phyloP scores from a whole-genome alignment of 805 yeast genomes.

The Wickerhamomyces tratensis region DNA sequence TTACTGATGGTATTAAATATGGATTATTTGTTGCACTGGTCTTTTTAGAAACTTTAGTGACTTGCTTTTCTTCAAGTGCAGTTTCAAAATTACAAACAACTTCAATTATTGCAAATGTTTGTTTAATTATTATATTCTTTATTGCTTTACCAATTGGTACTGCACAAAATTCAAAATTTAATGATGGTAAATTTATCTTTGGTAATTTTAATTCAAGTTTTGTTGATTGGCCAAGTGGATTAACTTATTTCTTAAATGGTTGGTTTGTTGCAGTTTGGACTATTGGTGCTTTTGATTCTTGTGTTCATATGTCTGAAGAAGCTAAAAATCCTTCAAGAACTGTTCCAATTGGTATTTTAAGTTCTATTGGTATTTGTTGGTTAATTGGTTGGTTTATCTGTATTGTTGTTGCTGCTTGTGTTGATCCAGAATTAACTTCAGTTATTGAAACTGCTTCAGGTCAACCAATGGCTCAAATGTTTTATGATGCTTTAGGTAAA shows the following conservation, averaged over 20 bases:
- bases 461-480: slow-evolving; percentile 56
- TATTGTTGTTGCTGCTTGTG: slow-evolving; percentile 44
- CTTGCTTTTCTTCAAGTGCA: slow-evolving; percentile 42
- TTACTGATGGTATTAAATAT: slow-evolving; percentile 42
- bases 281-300: slow-evolving; percentile 63
- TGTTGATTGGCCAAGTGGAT: slow-evolving; percentile 50
- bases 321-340: slow-evolving; percentile 51
- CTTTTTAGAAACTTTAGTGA: slow-evolving; percentile 35
- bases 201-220: slow-evolving; percentile 35
- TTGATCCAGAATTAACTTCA: slow-evolving; percentile 32
- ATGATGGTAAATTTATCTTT: slow-evolving; percentile 44
- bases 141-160: slow-evolving; percentile 59
- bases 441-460: slow-evolving; percentile 39
- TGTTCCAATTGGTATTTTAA: slow-evolving; percentile 55
- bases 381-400: slow-evolving; percentile 47
- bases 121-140: slow-evolving; percentile 39
- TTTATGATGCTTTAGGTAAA: slow-evolving; percentile 51
- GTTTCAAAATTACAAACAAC: slow-evolving; percentile 47
- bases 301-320: slow-evolving; percentile 68
- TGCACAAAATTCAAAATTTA: slow-evolving; percentile 27
- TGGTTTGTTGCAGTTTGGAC: slow-evolving; percentile 71
- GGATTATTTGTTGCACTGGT: slow-evolving; percentile 56
- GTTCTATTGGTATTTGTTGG: slow-evolving; percentile 50
- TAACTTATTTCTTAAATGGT: slow-evolving; percentile 39
- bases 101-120: slow-evolving; percentile 43